phyloP scores from a whole-genome alignment of 257 asterid species.

The Nicotiana noctiflora region DNA sequence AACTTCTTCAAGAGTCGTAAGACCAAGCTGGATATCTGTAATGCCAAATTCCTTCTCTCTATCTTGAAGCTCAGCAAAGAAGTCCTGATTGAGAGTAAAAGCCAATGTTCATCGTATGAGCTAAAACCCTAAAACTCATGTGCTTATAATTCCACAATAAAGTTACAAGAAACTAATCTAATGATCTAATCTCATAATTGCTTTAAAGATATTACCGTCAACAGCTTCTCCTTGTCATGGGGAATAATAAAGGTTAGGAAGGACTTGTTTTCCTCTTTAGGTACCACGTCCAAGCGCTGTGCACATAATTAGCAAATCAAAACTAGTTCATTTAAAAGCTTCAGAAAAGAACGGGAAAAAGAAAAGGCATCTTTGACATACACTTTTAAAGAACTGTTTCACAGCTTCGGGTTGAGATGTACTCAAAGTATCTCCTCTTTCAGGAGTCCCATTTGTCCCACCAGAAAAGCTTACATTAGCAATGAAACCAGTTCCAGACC shows the following conservation, averaged over 20 bases:
- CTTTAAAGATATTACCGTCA: slow-evolving; percentile 41
- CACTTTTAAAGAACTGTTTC: slow-evolving; percentile 67
- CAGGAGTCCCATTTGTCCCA: slow-evolving; percentile 37
- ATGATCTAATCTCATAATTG: background rate
- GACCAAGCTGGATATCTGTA: slow-evolving; percentile 82
- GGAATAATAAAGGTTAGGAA: slow-evolving; percentile 84
- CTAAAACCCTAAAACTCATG: background rate
- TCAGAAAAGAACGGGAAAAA: slow-evolving; percentile 7
- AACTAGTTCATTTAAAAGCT: background rate
- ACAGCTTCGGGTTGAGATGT: slow-evolving; percentile 51
- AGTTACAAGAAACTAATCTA: background rate
- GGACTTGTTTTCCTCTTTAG: slow-evolving; percentile 80
- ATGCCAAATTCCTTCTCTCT: slow-evolving; percentile 56
- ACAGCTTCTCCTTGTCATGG: slow-evolving; percentile 73
- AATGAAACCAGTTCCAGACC: slow-evolving; percentile 85
- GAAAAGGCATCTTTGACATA: slow-evolving; percentile 28
- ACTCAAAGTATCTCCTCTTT: slow-evolving; percentile 26
- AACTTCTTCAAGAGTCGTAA: slow-evolving; percentile 84
- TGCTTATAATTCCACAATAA: background rate
- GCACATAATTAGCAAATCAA: slow-evolving; percentile 11
- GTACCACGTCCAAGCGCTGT: slow-evolving; percentile 64
- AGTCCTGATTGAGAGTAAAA: slow-evolving; percentile 35
- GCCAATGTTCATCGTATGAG: background rate
- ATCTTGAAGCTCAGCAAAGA: slow-evolving; percentile 65
- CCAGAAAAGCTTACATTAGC: slow-evolving; percentile 74